Evolutionary conservation across 1,284 basidiomycete species (phyloP).

Genomic region (Earliella scabrosa): DNA sequence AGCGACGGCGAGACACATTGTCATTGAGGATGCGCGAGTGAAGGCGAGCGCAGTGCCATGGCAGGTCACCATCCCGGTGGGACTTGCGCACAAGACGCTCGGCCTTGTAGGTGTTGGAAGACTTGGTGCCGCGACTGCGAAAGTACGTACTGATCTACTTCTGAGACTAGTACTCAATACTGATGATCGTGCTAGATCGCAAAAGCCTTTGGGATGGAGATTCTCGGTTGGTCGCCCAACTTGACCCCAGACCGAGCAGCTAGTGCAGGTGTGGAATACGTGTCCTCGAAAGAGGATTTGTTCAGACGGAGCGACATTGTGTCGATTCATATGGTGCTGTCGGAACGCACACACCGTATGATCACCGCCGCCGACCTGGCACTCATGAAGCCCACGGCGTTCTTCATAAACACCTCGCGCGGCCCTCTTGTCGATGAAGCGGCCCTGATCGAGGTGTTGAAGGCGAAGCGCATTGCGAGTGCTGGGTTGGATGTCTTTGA

Average conservation of each 20-base stretch:
- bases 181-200: slow-evolving; percentile 46
- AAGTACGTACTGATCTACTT: slow-evolving; percentile 36
- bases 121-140: slow-evolving; percentile 52
- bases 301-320: slow-evolving; percentile 59
- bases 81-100: slow-evolving; percentile 56
- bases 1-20: slow-evolving; percentile 55
- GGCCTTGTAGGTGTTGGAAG: slow-evolving; percentile 64
- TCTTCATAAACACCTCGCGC: slow-evolving; percentile 67
- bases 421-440: slow-evolving; percentile 64
- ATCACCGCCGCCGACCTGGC: slow-evolving; percentile 51
- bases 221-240: slow-evolving; percentile 68
- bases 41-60: slow-evolving; percentile 54
- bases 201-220: slow-evolving; percentile 60
- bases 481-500: slow-evolving; percentile 68
- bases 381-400: slow-evolving; percentile 56
- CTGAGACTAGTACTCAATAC: neutral
- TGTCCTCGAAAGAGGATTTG: slow-evolving; percentile 54
- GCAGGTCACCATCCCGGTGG: slow-evolving; percentile 59
- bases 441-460: slow-evolving; percentile 53
- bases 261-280: slow-evolving; percentile 52
- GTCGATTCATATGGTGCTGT: slow-evolving; percentile 62
- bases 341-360: slow-evolving; percentile 52
- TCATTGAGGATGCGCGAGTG: slow-evolving; percentile 54
- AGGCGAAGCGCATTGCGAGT: slow-evolving; percentile 52
- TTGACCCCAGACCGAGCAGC: slow-evolving; percentile 60